These are phyloP conservation scores for Aspergillus carlsbadensis DNA, from an alignment of 495 filamentous ascomycete genomes.

Conservation along the genomic window DNA sequence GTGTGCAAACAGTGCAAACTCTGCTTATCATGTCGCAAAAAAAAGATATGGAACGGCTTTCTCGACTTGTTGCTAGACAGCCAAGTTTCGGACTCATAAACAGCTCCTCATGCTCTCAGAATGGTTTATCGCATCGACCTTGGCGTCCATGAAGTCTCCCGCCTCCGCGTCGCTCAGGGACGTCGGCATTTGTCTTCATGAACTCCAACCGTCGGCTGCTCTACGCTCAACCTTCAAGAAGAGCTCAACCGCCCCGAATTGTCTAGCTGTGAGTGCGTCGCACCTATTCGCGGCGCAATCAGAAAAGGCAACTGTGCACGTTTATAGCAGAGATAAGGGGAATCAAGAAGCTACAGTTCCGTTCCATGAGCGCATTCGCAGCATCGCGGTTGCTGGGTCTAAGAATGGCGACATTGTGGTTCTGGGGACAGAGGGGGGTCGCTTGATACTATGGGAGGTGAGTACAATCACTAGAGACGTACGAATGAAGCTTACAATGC, in stretches of 20 bases:
- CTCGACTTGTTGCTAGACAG: neutral
- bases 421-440: constrained; percentile 82
- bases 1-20: constrained; percentile 45
- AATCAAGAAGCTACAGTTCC: constrained; percentile 84
- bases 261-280: constrained; percentile 74
- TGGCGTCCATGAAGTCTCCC: constrained; percentile 60
- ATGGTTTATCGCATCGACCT: constrained; percentile 73
- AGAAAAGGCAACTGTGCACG: constrained; percentile 87
- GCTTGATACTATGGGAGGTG: constrained; percentile 92
- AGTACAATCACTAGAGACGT: constrained; percentile 14
- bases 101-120: constrained; percentile 71
- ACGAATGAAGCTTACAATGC: neutral
- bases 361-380: constrained; percentile 81
- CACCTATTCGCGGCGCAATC: constrained; percentile 90
- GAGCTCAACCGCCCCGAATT: constrained; percentile 74
- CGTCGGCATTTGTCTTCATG: constrained; percentile 80
- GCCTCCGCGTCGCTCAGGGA: constrained; percentile 69
- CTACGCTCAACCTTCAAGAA: constrained; percentile 85
- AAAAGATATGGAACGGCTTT: constrained; percentile 18
- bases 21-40: constrained; percentile 27
- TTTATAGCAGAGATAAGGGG: constrained; percentile 79
- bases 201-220: constrained; percentile 69
- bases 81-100: constrained; percentile 15
- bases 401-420: constrained; percentile 68
- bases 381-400: constrained; percentile 60